Evolutionary conservation across 495 filamentous ascomycete genomes (phyloP).

Genomic region (Halenospora varia): DNA sequence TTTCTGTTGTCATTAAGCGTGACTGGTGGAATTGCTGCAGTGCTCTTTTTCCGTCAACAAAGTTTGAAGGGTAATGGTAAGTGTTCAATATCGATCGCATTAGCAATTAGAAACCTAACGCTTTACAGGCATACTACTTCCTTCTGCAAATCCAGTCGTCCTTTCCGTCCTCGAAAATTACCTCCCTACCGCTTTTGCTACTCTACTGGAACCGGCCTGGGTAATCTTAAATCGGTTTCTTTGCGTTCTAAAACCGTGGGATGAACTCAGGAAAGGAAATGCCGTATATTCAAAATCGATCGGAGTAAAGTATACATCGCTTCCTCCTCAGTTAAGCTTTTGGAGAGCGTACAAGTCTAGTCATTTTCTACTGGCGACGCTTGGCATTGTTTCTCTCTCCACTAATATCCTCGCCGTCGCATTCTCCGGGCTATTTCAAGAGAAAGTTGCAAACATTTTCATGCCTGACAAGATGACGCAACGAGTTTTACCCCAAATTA

Average conservation of each 20-base stretch:
- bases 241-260: conserved; percentile 41
- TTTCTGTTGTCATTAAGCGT: neutral
- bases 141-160: conserved; percentile 32
- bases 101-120: neutral
- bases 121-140: conserved; percentile 34
- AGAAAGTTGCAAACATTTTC: neutral
- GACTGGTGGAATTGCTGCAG: neutral
- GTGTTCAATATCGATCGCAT: neutral
- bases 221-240: conserved; percentile 38
- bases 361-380: conserved; percentile 32
- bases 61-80: neutral
- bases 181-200: conserved; percentile 39
- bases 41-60: neutral
- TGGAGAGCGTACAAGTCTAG: conserved; percentile 31
- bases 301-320: conserved; percentile 34
- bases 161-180: conserved; percentile 40
- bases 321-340: conserved; percentile 40
- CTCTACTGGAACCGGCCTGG: conserved; percentile 43
- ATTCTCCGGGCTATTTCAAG: conserved; percentile 32
- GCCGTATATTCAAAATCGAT: conserved; percentile 29
- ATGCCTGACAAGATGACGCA: neutral
- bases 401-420: conserved; percentile 37
- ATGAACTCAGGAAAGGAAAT: conserved; percentile 31
- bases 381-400: conserved; percentile 34
- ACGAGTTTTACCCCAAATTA: conserved; percentile 3